Evolutionary conservation across 192 early-diverging fungal species (phyloP).

Genomic region (Backusella psychrophila): DNA sequence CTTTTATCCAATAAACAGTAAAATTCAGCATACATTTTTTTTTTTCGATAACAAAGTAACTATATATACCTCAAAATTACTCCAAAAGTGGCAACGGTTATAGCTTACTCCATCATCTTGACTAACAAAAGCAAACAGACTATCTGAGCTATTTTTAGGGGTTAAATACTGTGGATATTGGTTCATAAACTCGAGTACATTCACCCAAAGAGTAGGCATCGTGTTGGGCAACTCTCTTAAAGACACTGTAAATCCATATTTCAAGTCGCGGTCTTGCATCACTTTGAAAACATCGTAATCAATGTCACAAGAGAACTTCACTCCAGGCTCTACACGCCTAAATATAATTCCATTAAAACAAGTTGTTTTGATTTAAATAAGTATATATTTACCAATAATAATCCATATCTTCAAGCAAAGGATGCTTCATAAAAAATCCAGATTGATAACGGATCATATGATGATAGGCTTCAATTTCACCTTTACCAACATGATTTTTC

Average conservation of each 20-base stretch:
- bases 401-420: conserved; percentile 65
- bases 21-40: neutral
- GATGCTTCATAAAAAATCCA: conserved; percentile 78
- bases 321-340: conserved; percentile 78
- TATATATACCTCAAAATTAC: conserved; percentile 77
- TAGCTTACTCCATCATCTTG: conserved; percentile 54
- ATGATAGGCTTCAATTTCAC: conserved; percentile 62
- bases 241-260: conserved; percentile 78
- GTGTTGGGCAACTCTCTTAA: conserved; percentile 69
- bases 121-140: conserved; percentile 50
- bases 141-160: conserved; percentile 30
- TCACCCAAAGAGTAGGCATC: conserved; percentile 67
- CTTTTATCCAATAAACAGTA: conserved; percentile 11
- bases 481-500: conserved; percentile 53
- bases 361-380: neutral
- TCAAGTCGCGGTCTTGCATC: conserved; percentile 74
- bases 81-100: conserved; percentile 84
- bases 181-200: conserved; percentile 48
- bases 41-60: neutral
- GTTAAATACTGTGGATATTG: conserved; percentile 48
- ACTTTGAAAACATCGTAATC: conserved; percentile 80
- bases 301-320: conserved; percentile 80
- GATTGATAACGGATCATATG: conserved; percentile 80
- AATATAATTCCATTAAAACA: neutral
- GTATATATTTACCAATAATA: conserved; percentile 68